Percentiles rank a stretch among this genome's conserved stretches.
phyloP scores from a whole-genome alignment of 2,329 filamentous ascomycete genomes.

The Byssothecium circinans region DNA sequence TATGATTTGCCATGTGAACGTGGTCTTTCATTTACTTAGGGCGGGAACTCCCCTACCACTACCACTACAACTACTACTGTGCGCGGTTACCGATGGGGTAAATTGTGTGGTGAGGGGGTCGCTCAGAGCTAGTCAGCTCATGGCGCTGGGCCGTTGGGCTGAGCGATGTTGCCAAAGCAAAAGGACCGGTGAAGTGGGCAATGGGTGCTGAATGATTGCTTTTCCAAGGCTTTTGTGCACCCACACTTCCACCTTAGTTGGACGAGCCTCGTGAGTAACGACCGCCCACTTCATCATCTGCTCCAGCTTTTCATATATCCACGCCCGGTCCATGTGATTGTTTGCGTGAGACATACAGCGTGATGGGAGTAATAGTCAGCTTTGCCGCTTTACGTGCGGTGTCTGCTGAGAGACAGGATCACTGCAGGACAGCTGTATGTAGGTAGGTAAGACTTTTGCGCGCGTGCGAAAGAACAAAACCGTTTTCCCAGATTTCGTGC shows the following conservation, averaged over 20 bases:
- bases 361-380: too few relatives aligned
- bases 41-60: too few relatives aligned
- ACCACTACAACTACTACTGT: too few relatives aligned
- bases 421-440: too few relatives aligned
- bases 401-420: neutral
- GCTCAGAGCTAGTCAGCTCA: too few relatives aligned
- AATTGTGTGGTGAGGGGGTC: constrained; percentile 10
- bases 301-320: constrained; percentile 2
- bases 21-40: constrained; percentile 7
- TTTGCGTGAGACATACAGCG: neutral
- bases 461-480: too few relatives aligned
- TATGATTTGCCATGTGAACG: constrained; percentile 13
- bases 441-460: too few relatives aligned
- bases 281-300: too few relatives aligned
- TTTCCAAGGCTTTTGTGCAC: neutral
- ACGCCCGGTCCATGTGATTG: neutral
- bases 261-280: too few relatives aligned
- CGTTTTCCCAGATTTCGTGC: neutral
- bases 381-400: too few relatives aligned
- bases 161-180: too few relatives aligned
- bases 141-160: neutral
- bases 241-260: neutral
- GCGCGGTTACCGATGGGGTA: constrained; percentile 1
- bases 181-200: neutral
- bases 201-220: neutral